Evolutionary conservation across 768 basidiomycete genomes (phyloP).

Genomic region (Suillus ampliporus): DNA sequence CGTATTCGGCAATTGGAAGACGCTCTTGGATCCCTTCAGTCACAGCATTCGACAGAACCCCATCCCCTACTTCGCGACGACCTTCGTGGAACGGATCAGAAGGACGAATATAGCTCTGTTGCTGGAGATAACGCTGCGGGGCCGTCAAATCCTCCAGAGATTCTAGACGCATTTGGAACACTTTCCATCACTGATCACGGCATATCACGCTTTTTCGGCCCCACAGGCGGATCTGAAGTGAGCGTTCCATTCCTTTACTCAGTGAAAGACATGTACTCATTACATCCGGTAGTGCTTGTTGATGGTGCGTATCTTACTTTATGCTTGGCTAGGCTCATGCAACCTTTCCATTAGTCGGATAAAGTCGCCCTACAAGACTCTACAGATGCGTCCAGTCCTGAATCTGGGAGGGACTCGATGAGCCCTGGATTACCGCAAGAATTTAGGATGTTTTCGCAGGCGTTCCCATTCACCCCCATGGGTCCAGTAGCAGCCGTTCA

Average conservation of each 20-base stretch:
- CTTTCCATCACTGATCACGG: constrained; percentile 65
- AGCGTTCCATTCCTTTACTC: constrained; percentile 28
- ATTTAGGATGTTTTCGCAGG: constrained; percentile 55
- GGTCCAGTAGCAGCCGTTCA: constrained; percentile 53
- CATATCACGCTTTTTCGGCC: constrained; percentile 67
- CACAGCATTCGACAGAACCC: constrained; percentile 54
- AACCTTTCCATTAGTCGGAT: constrained; percentile 31
- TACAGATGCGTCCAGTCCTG: constrained; percentile 26
- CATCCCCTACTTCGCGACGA: constrained; percentile 68
- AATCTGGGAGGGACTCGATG: constrained; percentile 33
- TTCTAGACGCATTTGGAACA: constrained; percentile 64
- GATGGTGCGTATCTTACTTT: constrained; percentile 32
- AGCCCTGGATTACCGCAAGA: constrained; percentile 38
- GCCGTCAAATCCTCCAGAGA: constrained; percentile 40
- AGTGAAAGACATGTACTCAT: constrained; percentile 11
- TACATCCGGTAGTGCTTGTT: constrained; percentile 33
- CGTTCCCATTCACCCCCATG: constrained; percentile 70
- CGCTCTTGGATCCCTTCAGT: constrained; percentile 57
- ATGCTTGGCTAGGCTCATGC: constrained; percentile 9
- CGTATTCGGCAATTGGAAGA: constrained; percentile 68
- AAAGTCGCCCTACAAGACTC: constrained; percentile 20
- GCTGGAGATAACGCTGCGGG: constrained; percentile 32
- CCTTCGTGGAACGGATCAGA: constrained; percentile 41
- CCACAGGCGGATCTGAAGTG: constrained; percentile 72
- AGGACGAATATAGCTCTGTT: constrained; percentile 28